Percentiles rank a stretch among this genome's conserved stretches.
phyloP scores from a whole-genome alignment of 2,329 filamentous ascomycete species.

The Fusarium paranaense region DNA sequence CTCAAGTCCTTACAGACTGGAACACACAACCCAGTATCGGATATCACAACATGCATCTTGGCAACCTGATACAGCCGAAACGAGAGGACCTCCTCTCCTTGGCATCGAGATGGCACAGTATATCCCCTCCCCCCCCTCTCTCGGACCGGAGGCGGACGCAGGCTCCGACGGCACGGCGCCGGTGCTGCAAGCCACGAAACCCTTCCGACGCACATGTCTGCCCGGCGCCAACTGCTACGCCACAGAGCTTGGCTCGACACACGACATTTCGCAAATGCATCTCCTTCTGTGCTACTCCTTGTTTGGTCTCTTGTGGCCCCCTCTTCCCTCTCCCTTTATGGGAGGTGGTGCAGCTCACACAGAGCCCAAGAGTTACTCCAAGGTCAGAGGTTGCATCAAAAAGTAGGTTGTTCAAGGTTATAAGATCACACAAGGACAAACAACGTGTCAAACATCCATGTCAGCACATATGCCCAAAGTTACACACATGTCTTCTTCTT shows the following conservation, averaged over 20 bases:
- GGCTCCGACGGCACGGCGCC: slow-evolving; percentile 1
- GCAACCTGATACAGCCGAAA: neutral
- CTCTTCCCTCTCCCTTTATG: neutral
- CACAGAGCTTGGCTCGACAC: slow-evolving; percentile 16
- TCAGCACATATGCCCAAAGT: neutral
- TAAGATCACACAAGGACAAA: neutral
- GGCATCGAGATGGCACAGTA: neutral
- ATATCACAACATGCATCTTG: neutral
- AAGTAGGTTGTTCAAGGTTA: neutral
- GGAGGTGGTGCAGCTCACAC: neutral
- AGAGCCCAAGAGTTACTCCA: neutral
- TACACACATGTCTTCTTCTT: neutral
- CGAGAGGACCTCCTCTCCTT: neutral
- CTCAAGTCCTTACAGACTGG: neutral
- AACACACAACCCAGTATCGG: neutral
- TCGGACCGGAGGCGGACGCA: neutral
- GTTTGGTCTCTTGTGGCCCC: neutral
- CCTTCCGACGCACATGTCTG: neutral
- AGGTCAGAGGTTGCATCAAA: neutral
- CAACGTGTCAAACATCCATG: neutral
- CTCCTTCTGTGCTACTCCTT: neutral
- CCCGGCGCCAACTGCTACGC: neutral
- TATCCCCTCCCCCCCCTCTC: neutral
- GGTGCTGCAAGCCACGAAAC: slow-evolving; percentile 1
- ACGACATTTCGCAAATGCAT: neutral